phyloP scores from a whole-genome alignment of 768 basidiomycete species.

The Podaxis sp. region DNA sequence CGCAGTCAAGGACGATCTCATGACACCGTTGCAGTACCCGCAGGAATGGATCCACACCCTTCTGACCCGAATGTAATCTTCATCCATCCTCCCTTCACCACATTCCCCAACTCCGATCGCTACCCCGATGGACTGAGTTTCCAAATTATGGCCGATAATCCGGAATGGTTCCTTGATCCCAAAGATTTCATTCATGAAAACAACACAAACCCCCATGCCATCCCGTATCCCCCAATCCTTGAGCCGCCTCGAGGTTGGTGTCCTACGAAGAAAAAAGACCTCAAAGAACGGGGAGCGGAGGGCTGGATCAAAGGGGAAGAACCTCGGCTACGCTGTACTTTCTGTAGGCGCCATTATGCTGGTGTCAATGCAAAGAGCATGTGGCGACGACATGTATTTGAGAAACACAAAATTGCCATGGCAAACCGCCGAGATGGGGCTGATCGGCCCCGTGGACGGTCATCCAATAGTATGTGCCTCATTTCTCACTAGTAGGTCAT shows the following conservation, averaged over 20 bases:
- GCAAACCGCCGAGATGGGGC: conserved; percentile 72
- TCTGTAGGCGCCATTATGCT: conserved; percentile 79
- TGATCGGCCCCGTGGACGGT: conserved; percentile 60
- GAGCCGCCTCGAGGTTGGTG: conserved; percentile 87
- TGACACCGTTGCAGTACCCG: conserved; percentile 41
- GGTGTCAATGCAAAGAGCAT: conserved; percentile 89
- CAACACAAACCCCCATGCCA: conserved; percentile 45
- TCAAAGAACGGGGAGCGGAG: conserved; percentile 62
- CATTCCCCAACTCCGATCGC: conserved; percentile 57
- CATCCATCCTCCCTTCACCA: conserved; percentile 68
- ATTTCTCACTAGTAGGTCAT: conserved; percentile 1
- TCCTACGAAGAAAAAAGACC: conserved; percentile 77
- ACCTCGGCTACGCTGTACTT: conserved; percentile 76
- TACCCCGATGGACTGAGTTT: conserved; percentile 70
- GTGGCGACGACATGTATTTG: conserved; percentile 86
- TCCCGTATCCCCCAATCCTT: conserved; percentile 69
- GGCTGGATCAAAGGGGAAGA: conserved; percentile 81
- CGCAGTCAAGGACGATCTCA: conserved; percentile 29
- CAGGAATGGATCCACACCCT: conserved; percentile 62
- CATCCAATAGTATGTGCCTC: conserved; percentile 54
- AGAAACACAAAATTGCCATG: conserved; percentile 91
- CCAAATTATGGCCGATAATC: conserved; percentile 65
- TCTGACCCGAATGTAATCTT: conserved; percentile 66
- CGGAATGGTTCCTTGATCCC: conserved; percentile 76
- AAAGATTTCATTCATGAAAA: conserved; percentile 53